Conservation (phyloP, 345 rosid species). For the Abelmoschus esculentus region DNA sequence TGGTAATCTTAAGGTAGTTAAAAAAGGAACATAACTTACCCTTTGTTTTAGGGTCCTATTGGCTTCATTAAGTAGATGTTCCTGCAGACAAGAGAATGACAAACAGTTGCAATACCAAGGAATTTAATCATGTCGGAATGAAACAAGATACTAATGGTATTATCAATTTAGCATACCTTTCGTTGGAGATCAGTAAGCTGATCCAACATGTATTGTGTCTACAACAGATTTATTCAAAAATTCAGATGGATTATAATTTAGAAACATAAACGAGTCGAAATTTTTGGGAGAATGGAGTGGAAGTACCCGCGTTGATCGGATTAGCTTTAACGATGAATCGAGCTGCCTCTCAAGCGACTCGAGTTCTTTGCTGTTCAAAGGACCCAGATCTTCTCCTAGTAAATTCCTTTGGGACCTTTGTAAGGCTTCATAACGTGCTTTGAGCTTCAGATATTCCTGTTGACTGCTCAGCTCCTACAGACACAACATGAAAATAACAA, state of each 20-base stretch:
- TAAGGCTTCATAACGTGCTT: slow-evolving; percentile 77
- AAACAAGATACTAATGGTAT: not conserved
- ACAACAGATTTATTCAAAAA: slow-evolving; percentile 9
- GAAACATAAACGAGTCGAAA: too few species aligned
- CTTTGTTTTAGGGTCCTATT: slow-evolving; percentile 73
- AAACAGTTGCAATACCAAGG: not conserved
- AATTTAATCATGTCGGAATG: not conserved
- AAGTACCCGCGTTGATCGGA: slow-evolving; percentile 77
- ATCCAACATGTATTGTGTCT: slow-evolving; percentile 91
- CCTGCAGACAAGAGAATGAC: slow-evolving; percentile 31
- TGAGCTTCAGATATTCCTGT: slow-evolving; percentile 90
- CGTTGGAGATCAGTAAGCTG: slow-evolving; percentile 90
- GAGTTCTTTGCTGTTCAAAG: slow-evolving; percentile 76
- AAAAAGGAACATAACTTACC: slow-evolving; percentile 31
- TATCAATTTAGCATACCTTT: slow-evolving; percentile 34
- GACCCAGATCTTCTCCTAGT: slow-evolving; percentile 87
- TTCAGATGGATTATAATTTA: not conserved
- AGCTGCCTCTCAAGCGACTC: slow-evolving; percentile 96
- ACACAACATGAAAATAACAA: not conserved
- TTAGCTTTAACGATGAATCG: slow-evolving; percentile 84
- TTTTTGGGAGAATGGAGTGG: not conserved
- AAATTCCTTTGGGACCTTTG: slow-evolving; percentile 88
- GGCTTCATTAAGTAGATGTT: slow-evolving; percentile 65
- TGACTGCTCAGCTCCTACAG: slow-evolving; percentile 77
- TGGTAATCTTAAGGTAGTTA: not conserved